phyloP scores from a whole-genome alignment of 2,329 filamentous ascomycete species.

The Aspergillus novoparasiticus region DNA sequence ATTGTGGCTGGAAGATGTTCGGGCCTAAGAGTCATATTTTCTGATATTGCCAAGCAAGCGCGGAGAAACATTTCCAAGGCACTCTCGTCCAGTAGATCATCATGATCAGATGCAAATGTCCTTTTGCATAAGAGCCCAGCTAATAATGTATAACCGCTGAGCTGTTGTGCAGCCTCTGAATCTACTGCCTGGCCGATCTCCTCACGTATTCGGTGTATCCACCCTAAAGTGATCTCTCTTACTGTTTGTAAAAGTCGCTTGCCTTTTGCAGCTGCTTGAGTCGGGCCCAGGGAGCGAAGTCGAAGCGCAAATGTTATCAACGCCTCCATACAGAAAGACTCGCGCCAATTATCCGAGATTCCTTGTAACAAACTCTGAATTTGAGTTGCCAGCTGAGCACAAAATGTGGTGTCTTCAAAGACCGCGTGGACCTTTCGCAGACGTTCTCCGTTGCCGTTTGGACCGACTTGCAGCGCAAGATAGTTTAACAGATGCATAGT shows the following conservation, averaged over 20 bases:
- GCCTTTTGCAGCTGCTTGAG: background rate
- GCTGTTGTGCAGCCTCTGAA: background rate
- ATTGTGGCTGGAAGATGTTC: background rate
- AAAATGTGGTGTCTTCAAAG: conserved; percentile 1
- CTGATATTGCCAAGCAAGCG: background rate
- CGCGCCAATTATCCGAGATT: conserved; percentile 5
- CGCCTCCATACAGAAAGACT: background rate
- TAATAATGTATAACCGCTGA: background rate
- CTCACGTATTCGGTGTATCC: background rate
- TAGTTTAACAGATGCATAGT: background rate
- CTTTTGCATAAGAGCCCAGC: background rate
- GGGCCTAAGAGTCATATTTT: background rate
- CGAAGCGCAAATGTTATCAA: conserved; percentile 1
- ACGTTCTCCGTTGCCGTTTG: background rate
- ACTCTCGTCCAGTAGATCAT: background rate
- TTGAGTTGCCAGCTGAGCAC: background rate
- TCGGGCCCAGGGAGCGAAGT: background rate
- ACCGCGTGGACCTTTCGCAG: background rate
- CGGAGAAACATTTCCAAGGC: background rate
- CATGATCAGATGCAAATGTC: background rate
- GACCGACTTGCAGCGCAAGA: background rate
- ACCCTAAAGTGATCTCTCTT: background rate
- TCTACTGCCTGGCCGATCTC: background rate
- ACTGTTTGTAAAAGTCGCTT: background rate
- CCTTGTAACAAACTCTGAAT: background rate